These are phyloP conservation scores for Carpinus fangiana DNA, from an alignment of 306 rosid species.

Conservation along the genomic window DNA sequence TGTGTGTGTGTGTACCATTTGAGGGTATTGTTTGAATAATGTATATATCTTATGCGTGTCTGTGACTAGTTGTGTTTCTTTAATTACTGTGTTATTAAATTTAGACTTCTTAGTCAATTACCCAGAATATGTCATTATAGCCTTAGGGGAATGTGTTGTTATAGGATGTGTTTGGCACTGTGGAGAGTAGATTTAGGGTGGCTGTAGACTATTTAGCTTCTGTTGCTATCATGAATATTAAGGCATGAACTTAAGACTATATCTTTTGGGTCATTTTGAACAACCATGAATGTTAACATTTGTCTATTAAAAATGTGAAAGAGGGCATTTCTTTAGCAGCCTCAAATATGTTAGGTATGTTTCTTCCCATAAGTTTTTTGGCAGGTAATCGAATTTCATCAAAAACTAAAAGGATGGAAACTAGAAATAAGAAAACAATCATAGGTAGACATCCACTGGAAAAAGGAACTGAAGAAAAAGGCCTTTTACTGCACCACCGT, in stretches of 20 bases:
- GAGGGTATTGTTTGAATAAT: neutral
- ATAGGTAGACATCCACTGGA: no score
- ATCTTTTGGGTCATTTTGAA: neutral
- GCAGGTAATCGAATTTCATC: no score
- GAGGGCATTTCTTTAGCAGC: neutral
- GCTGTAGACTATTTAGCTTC: neutral
- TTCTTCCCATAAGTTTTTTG: neutral
- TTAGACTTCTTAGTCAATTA: neutral
- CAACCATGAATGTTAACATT: neutral
- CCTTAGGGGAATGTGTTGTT: neutral
- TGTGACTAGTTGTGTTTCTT: no score
- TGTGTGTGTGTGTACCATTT: neutral
- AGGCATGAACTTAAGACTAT: neutral
- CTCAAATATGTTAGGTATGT: constrained; percentile 3
- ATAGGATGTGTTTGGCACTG: neutral
- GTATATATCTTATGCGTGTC: neutral
- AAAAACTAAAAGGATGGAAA: no score
- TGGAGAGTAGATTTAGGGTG: neutral
- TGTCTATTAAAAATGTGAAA: neutral
- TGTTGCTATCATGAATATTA: neutral
- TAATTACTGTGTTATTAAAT: neutral
- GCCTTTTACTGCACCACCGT: no score
- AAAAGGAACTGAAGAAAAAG: no score
- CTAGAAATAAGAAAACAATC: no score
- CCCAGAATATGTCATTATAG: neutral